These are phyloP conservation scores for Geosmithia putterillii DNA, from an alignment of 2,329 filamentous ascomycete species.

Conservation along the genomic window DNA sequence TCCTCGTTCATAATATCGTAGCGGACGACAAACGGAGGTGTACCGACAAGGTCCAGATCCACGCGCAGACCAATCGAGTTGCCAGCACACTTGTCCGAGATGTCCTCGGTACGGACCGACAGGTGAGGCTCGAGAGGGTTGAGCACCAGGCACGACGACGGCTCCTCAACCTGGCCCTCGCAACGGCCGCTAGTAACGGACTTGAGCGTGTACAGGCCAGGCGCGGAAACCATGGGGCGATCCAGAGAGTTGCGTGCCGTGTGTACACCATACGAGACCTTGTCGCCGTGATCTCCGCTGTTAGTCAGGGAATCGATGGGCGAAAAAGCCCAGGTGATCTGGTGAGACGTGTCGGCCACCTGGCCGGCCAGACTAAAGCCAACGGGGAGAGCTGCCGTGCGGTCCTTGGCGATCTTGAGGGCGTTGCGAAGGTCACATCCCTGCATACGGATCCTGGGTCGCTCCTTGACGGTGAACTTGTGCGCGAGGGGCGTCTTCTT, in stretches of 20 bases:
- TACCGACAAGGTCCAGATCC: constrained; percentile 80
- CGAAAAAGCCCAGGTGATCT: constrained; percentile 71
- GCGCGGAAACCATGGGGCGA: constrained; percentile 55
- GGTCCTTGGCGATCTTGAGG: constrained; percentile 71
- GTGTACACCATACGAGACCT: constrained; percentile 44
- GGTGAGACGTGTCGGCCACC: constrained; percentile 51
- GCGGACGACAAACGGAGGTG: constrained; percentile 74
- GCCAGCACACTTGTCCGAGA: constrained; percentile 89
- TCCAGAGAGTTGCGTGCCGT: constrained; percentile 50
- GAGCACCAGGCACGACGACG: constrained; percentile 81
- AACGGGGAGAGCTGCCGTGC: constrained; percentile 56
- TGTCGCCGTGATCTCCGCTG: constrained; percentile 55
- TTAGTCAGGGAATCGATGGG: constrained; percentile 57
- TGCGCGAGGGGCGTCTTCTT: constrained; percentile 60
- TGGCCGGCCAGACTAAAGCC: constrained; percentile 52
- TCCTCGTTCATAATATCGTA: constrained; percentile 62
- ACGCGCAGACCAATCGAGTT: constrained; percentile 86
- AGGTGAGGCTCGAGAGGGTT: constrained; percentile 84
- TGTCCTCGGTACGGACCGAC: constrained; percentile 61
- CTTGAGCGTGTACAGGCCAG: constrained; percentile 78
- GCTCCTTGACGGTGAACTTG: constrained; percentile 74
- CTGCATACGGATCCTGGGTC: constrained; percentile 59
- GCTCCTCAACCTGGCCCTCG: constrained; percentile 79
- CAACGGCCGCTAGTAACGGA: constrained; percentile 73
- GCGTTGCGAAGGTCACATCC: constrained; percentile 72